Conservation (phyloP, 1,284 basidiomycete species). For the Pascua sp. region DNA sequence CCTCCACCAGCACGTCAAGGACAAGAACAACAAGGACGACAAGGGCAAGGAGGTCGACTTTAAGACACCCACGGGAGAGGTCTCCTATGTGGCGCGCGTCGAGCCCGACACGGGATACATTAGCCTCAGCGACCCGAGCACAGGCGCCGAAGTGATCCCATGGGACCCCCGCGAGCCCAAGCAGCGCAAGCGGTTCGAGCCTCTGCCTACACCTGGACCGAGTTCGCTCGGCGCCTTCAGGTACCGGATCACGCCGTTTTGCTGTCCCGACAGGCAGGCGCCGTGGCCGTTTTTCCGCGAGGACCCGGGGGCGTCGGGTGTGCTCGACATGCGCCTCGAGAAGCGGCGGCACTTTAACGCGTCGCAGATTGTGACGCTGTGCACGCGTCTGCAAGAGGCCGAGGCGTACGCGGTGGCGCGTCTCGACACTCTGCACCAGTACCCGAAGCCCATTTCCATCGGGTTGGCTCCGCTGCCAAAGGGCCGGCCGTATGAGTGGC, state of each 20-base stretch:
- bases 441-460: constrained; percentile 3
- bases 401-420: constrained; percentile 4
- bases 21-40: constrained; percentile 3
- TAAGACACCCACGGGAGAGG: background rate
- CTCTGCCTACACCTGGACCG: background rate
- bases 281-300: constrained; percentile 33
- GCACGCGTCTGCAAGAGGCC: constrained; percentile 14
- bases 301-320: constrained; percentile 25
- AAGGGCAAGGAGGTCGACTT: constrained; percentile 4
- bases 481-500: constrained; percentile 20
- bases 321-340: constrained; percentile 16
- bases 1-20: constrained; percentile 1
- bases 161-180: background rate
- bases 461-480: constrained; percentile 13
- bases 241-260: constrained; percentile 24
- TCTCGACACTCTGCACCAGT: constrained; percentile 9
- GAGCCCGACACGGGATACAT: background rate
- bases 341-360: constrained; percentile 17
- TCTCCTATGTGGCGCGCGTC: background rate
- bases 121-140: background rate
- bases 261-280: constrained; percentile 19
- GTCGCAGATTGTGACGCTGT: constrained; percentile 17
- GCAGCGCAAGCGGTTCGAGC: background rate
- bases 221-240: background rate
- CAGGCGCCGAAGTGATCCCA: background rate